Conservation (phyloP, 2,329 filamentous ascomycete genomes). For the Diaporthe ampelina region DNA sequence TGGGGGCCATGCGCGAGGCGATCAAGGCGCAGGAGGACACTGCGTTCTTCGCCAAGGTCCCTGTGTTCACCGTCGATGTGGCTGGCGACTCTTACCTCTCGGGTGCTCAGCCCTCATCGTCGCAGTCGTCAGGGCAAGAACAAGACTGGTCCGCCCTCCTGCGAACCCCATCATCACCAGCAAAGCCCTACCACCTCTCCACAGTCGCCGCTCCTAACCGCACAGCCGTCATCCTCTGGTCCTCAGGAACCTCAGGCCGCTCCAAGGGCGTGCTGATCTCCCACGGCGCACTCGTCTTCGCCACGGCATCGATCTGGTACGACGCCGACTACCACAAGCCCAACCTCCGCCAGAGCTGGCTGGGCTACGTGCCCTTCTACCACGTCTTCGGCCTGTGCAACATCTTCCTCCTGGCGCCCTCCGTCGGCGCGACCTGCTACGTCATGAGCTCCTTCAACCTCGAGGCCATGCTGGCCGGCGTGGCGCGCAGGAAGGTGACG, state of each 20-base stretch:
- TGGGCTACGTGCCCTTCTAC: constrained; percentile 80
- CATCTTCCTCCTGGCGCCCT: constrained; percentile 70
- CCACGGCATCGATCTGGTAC: constrained; percentile 63
- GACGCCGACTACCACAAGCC: constrained; percentile 60
- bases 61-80: constrained; percentile 69
- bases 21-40: constrained; percentile 52
- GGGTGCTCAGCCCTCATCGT: not conserved
- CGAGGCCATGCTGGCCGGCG: constrained; percentile 70
- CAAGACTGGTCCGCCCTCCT: constrained; percentile 74
- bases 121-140: constrained; percentile 46
- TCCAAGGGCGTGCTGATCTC: constrained; percentile 83
- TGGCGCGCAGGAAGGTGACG: constrained; percentile 74
- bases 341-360: constrained; percentile 54
- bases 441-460: constrained; percentile 81
- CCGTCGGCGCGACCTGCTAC: constrained; percentile 70
- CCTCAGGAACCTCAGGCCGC: constrained; percentile 77
- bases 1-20: constrained; percentile 52
- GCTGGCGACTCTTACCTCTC: constrained; percentile 52
- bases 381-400: constrained; percentile 73
- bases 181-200: constrained; percentile 50
- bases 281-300: constrained; percentile 75
- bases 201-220: constrained; percentile 66
- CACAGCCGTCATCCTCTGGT: constrained; percentile 63
- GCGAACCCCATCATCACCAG: constrained; percentile 61
- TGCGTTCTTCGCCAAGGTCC: constrained; percentile 59